Conservation (phyloP, 352 stramenopile species). For the Globisporangium spiculum region DNA sequence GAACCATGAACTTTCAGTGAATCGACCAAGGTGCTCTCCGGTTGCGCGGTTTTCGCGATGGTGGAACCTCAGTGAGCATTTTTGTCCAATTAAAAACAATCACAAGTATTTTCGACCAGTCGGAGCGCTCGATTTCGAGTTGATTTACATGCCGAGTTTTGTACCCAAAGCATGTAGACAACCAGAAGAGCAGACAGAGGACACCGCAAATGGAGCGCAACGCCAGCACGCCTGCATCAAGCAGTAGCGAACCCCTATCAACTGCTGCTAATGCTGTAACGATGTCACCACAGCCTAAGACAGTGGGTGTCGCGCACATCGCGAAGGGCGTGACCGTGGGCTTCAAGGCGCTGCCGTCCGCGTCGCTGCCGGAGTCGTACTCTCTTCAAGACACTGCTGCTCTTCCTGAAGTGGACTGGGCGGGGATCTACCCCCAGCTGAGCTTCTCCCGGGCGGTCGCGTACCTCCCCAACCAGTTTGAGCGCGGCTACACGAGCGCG, state of each 20-base stretch:
- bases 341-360: constrained; percentile 16
- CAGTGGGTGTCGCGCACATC: neutral
- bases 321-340: constrained; percentile 3
- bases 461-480: constrained; percentile 30
- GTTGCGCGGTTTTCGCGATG: neutral
- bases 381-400: neutral
- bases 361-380: constrained; percentile 1
- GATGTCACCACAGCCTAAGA: neutral
- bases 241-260: neutral
- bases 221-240: neutral
- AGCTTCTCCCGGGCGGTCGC: constrained; percentile 22
- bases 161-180: neutral
- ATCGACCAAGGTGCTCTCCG: neutral
- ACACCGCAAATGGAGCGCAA: neutral
- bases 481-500: constrained; percentile 14
- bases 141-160: neutral
- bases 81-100: neutral
- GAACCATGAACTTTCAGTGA: neutral
- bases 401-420: constrained; percentile 16
- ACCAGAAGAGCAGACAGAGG: neutral
- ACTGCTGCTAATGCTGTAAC: neutral
- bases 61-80: neutral
- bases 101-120: neutral
- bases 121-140: neutral
- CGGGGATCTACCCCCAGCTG: constrained; percentile 27